Conservation (phyloP, 331 rosid genomes). For the Pyrus hybrid region DNA sequence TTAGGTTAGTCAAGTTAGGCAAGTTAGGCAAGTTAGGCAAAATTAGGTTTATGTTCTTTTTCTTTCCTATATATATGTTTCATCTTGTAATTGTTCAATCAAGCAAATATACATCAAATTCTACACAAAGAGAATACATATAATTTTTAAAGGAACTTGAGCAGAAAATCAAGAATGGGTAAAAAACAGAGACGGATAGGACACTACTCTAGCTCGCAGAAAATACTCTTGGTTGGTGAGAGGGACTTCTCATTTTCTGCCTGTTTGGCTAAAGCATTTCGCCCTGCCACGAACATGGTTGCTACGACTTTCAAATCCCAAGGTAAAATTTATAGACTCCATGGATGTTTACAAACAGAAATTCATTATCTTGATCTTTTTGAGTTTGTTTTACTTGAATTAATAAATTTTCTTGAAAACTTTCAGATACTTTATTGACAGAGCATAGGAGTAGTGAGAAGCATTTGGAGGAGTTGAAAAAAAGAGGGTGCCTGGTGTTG, state of each 20-base stretch:
- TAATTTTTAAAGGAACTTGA: neutral
- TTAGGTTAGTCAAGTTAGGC: too few species aligned
- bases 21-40: too few species aligned
- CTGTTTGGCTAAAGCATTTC: slow-evolving; percentile 22
- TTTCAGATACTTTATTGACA: neutral
- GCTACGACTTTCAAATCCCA: slow-evolving; percentile 22
- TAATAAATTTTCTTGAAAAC: too few species aligned
- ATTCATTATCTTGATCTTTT: neutral
- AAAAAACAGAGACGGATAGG: slow-evolving; percentile 1
- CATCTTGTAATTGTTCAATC: too few species aligned
- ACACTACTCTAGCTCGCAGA: slow-evolving; percentile 22
- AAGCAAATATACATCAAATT: too few species aligned
- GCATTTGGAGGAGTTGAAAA: slow-evolving; percentile 12
- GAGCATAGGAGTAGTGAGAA: neutral
- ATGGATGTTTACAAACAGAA: neutral
- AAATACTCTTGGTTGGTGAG: slow-evolving; percentile 30
- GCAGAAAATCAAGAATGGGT: neutral
- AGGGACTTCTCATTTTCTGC: slow-evolving; percentile 33
- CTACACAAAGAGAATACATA: neutral
- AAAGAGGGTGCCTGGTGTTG: slow-evolving; percentile 12
- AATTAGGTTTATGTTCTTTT: too few species aligned
- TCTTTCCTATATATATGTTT: too few species aligned
- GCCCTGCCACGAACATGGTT: slow-evolving; percentile 23
- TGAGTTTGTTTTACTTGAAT: neutral
- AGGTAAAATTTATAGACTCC: slow-evolving; percentile 1